A percentile compares a stretch with the other conserved stretches of the same genome.
Evolutionary conservation across 768 basidiomycete species (phyloP).

Genomic region (Lenzites betulinus): DNA sequence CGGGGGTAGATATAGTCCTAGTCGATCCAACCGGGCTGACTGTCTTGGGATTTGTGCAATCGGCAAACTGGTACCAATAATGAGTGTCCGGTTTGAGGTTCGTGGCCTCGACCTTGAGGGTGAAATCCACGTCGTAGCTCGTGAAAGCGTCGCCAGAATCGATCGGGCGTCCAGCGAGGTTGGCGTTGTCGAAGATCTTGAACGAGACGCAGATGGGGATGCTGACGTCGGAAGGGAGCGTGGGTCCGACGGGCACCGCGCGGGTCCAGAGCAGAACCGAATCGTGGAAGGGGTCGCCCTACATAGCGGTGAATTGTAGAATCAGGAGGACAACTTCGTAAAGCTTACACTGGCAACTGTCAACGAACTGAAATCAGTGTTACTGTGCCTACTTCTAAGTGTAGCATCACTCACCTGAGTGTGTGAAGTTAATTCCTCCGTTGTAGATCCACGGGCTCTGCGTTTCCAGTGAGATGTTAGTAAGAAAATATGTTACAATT

Average conservation of each 20-base stretch:
- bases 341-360: constrained; percentile 49
- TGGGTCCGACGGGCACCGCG: constrained; percentile 38
- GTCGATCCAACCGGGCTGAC: constrained; percentile 53
- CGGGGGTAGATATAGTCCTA: constrained; percentile 48
- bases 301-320: background rate
- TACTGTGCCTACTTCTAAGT: background rate
- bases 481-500: background rate
- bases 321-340: background rate
- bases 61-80: constrained; percentile 57
- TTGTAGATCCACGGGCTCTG: constrained; percentile 49
- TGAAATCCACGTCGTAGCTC: constrained; percentile 58
- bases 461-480: background rate
- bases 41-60: constrained; percentile 49
- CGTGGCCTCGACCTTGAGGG: constrained; percentile 59
- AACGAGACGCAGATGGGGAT: constrained; percentile 54
- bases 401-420: constrained; percentile 40
- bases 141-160: constrained; percentile 55
- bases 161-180: constrained; percentile 38
- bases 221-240: constrained; percentile 44
- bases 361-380: background rate
- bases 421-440: constrained; percentile 54
- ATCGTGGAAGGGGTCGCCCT: constrained; percentile 57
- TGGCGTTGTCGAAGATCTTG: constrained; percentile 42
- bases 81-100: constrained; percentile 51
- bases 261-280: constrained; percentile 63